Evolutionary conservation across 257 asterid genomes (phyloP), one percentile per base, ranked within the genome.

Genomic region (Solanum stenotomum): DNA sequence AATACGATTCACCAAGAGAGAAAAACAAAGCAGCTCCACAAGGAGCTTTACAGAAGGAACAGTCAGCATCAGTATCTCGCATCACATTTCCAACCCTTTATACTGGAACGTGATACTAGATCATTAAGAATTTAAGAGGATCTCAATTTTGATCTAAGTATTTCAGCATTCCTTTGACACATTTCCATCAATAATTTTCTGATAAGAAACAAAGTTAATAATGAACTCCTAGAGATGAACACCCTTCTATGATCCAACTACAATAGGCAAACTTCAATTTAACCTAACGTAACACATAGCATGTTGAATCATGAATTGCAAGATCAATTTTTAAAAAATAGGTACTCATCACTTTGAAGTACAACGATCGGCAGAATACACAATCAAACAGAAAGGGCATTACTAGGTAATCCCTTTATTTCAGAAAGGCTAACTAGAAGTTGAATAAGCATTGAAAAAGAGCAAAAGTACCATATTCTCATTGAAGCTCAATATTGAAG

Each of bases 401-500:
- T 27, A 49, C 85, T 46, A 44, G 68, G 68, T 81, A 46, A 81
- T 81, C 85, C 85, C 85, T 46, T 81, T 29, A 81, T 16, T 81
- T 81, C 68, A 44, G 68, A 20, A 81, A 29, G 29, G 85, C 68
- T 9, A 81, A 81, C 42, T 46, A 9, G 42, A 46, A 81, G 42
- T 81, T 46, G 85, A 81, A 81, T 81, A 18, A 81, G 85, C 68
- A 81, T 46, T 37, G 56, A 10, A 79, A 79, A 23, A 29, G 40
- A 9, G 85, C 29, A 81, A 29, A 76, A 71, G 15, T 95, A 97
- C 99, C 99, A 97, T 97, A 85, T 95, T 97, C 92, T 96, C 99
- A 83, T 94, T 95, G 95, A 97, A 97, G 95, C 98, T 96, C 94
- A 97, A 91, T 89, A 97, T 97, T 13, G 99, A 97, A 75, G 99